phyloP scores from a whole-genome alignment of 345 rosid genomes.

The Arabidopsis thaliana region TAIR10.1 NC_003076.8:23736501-23737000 shows the following conservation, averaged over 20 bases:
- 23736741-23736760: background rate
- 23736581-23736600: conserved; percentile 83
- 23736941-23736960: too few relatives aligned
- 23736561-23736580: conserved; percentile 87
- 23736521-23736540: conserved; percentile 65
- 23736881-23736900: background rate
- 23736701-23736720: background rate
- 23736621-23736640: conserved; percentile 15
- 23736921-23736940: too few relatives aligned
- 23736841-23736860: too few relatives aligned
- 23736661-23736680: background rate
- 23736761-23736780: background rate
- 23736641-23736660: background rate
- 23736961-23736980: too few relatives aligned
- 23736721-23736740: background rate
- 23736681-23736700: too few relatives aligned
- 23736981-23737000: too few relatives aligned
- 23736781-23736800: too few relatives aligned
- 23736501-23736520: conserved; percentile 59
- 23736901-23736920: background rate
- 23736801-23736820: background rate
- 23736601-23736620: conserved; percentile 50
- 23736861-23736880: background rate
- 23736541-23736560: conserved; percentile 51
- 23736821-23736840: background rate